These are phyloP conservation scores for Pouteria campechiana DNA, from an alignment of 179 eudicot genomes.

Conservation along the genomic window DNA sequence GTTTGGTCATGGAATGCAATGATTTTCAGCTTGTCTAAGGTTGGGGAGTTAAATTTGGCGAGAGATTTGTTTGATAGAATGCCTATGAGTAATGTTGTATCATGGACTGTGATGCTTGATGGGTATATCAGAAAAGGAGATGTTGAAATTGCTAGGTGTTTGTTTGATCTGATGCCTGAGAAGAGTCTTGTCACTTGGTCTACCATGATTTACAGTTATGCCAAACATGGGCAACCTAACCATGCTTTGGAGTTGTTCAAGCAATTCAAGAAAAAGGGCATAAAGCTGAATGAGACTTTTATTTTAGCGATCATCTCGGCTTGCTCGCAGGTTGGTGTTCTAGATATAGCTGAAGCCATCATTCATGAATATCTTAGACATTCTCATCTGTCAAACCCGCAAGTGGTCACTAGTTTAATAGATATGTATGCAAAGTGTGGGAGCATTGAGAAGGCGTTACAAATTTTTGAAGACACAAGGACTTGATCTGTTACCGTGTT, in stretches of 20 bases:
- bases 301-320: conserved; percentile 44
- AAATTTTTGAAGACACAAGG: no score
- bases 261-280: no score
- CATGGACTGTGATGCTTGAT: conserved; percentile 20
- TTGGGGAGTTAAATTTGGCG: conserved; percentile 14
- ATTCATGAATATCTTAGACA: no score
- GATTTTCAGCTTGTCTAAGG: conserved; percentile 19
- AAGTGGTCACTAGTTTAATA: conserved; percentile 55
- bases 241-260: conserved; percentile 67
- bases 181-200: conserved; percentile 25
- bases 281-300: conserved; percentile 22
- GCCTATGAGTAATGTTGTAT: conserved; percentile 14
- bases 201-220: conserved; percentile 24
- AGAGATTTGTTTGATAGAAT: conserved; percentile 15
- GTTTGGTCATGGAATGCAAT: conserved; percentile 26
- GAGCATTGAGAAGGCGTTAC: conserved; percentile 53
- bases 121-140: conserved; percentile 13
- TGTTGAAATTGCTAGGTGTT: conserved; percentile 7
- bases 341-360: no score
- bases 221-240: conserved; percentile 30
- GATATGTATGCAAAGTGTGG: conserved; percentile 84
- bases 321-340: conserved; percentile 46
- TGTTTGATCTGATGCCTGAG: conserved; percentile 22
- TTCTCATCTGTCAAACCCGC: no score
- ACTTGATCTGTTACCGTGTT: conserved; percentile 17